A percentile compares a stretch with the other conserved stretches of the same genome.
These are phyloP conservation scores for Acacia crassicarpa DNA, from an alignment of 306 rosid species.

Conservation along the genomic window DNA sequence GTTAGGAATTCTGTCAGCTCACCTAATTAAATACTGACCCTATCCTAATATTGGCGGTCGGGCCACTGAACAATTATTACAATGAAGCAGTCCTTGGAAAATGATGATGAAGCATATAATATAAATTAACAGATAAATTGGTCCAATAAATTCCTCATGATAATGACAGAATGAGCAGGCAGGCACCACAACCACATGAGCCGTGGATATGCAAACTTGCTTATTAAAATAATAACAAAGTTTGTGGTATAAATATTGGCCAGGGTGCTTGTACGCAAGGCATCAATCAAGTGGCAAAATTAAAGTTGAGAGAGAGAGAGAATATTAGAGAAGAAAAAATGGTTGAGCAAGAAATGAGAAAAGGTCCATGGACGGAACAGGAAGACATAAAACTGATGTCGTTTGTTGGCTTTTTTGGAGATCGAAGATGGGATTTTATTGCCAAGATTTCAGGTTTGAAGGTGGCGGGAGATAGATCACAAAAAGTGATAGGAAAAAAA, in stretches of 20 bases:
- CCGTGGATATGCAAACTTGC: slow-evolving; percentile 46
- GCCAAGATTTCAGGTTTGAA: slow-evolving; percentile 99
- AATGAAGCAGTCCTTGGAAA: slow-evolving; percentile 11
- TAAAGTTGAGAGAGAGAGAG: neutral
- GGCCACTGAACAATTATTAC: neutral
- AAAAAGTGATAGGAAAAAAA: slow-evolving; percentile 45
- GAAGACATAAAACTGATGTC: slow-evolving; percentile 75
- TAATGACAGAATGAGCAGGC: slow-evolving; percentile 45
- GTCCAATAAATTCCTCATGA: slow-evolving; percentile 33
- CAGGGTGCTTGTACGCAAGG: slow-evolving; percentile 28
- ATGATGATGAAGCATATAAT: slow-evolving; percentile 31
- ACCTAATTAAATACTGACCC: neutral
- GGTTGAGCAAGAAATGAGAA: slow-evolving; percentile 54
- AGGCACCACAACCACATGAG: slow-evolving; percentile 50
- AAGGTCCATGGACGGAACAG: slow-evolving; percentile 95
- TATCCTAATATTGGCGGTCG: neutral
- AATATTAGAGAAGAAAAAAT: slow-evolving; percentile 5
- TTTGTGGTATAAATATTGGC: slow-evolving; percentile 42
- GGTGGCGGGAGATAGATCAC: slow-evolving; percentile 97
- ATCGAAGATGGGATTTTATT: slow-evolving; percentile 95
- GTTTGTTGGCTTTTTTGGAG: slow-evolving; percentile 84
- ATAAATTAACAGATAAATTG: slow-evolving; percentile 31
- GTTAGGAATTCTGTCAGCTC: neutral
- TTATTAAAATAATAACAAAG: slow-evolving; percentile 31
- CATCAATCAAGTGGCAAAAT: slow-evolving; percentile 17